Conservation (phyloP, 495 filamentous ascomycete genomes). For the Friedmanniomyces simplex region DNA sequence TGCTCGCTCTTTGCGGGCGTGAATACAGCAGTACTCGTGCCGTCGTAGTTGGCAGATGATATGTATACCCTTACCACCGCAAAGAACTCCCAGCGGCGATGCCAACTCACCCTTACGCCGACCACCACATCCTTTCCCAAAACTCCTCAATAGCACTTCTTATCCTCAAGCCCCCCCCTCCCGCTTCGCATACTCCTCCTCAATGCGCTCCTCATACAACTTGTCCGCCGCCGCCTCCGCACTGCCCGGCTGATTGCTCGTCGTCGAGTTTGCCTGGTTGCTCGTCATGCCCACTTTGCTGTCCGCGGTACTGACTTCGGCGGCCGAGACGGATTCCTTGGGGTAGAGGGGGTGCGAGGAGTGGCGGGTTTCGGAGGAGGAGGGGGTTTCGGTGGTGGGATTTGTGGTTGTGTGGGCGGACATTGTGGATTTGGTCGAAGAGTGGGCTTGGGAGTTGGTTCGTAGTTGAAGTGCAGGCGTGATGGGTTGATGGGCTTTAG, state of each 20-base stretch:
- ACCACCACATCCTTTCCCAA: too few species aligned
- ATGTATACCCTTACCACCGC: too few species aligned
- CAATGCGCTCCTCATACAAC: slow-evolving; percentile 23
- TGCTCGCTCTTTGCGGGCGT: too few species aligned
- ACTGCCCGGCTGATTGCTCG: slow-evolving; percentile 7
- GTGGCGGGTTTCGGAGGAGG: slow-evolving; percentile 12
- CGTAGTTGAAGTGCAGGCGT: too few species aligned
- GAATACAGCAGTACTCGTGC: too few species aligned
- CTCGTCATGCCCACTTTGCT: slow-evolving; percentile 6
- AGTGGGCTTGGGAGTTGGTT: neutral
- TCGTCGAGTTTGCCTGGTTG: neutral
- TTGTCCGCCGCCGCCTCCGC: slow-evolving; percentile 22
- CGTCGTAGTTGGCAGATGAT: too few species aligned
- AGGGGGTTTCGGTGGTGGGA: slow-evolving; percentile 10
- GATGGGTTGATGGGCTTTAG: too few species aligned
- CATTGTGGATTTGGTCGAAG: neutral
- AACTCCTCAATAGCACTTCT: too few species aligned
- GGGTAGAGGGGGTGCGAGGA: neutral
- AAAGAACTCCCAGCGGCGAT: too few species aligned
- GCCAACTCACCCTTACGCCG: too few species aligned
- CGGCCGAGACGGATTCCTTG: slow-evolving; percentile 1
- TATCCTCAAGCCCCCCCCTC: slow-evolving; percentile 20
- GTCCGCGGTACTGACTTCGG: neutral
- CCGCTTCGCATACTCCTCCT: slow-evolving; percentile 26
- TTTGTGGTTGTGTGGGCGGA: slow-evolving; percentile 9